Evolutionary conservation across 2,329 filamentous ascomycete species (phyloP).

Genomic region (Chaetoscypha palmicola): DNA sequence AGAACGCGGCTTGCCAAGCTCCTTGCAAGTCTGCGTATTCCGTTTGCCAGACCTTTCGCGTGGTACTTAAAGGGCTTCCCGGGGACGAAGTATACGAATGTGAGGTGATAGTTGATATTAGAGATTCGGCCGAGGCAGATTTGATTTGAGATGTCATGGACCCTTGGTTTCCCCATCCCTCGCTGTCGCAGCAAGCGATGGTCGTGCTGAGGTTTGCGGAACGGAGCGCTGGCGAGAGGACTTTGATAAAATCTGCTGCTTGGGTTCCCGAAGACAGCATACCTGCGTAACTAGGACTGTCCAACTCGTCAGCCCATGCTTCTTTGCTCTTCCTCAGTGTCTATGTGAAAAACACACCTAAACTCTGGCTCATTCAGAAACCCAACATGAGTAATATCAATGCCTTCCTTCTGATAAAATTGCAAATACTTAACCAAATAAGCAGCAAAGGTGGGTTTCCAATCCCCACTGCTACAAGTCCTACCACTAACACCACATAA

Average conservation of each 20-base stretch:
- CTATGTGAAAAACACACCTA: constrained; percentile 2
- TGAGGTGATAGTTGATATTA: constrained; percentile 35
- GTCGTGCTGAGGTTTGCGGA: constrained; percentile 32
- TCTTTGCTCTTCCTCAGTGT: background rate
- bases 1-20: constrained; percentile 40
- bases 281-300: constrained; percentile 34
- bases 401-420: constrained; percentile 35
- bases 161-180: constrained; percentile 35
- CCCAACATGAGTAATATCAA: constrained; percentile 36
- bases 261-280: constrained; percentile 41
- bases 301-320: background rate
- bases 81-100: constrained; percentile 37
- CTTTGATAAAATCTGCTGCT: constrained; percentile 44
- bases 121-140: constrained; percentile 32
- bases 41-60: constrained; percentile 43
- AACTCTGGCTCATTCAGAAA: constrained; percentile 41
- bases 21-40: constrained; percentile 43
- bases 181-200: constrained; percentile 40
- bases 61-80: constrained; percentile 35
- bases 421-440: constrained; percentile 42
- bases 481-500: constrained; percentile 39
- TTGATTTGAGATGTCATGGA: constrained; percentile 34
- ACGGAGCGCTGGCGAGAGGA: constrained; percentile 35
- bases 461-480: constrained; percentile 37
- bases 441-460: constrained; percentile 42